Conservation (phyloP, 495 filamentous ascomycete genomes). For the Aspergillus asperescens region DNA sequence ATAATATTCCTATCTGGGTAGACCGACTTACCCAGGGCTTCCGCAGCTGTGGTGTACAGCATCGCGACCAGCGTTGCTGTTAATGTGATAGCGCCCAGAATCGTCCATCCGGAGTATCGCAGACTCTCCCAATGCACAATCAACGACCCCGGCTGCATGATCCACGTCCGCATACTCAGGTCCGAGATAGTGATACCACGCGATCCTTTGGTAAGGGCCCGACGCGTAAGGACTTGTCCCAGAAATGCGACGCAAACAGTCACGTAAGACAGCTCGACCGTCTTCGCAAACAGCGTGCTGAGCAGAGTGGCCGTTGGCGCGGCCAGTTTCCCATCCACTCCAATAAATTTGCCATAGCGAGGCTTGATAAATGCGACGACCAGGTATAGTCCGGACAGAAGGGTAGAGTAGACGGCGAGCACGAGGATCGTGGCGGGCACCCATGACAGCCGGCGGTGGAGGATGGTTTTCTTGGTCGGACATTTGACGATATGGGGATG, state of each 20-base stretch:
- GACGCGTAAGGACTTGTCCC: conserved; percentile 63
- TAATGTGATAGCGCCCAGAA: conserved; percentile 55
- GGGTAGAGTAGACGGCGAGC: conserved; percentile 61
- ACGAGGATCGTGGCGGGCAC: conserved; percentile 52
- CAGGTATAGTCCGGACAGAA: conserved; percentile 61
- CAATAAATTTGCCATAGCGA: conserved; percentile 52
- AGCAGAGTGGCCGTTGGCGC: conserved; percentile 56
- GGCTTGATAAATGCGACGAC: conserved; percentile 53
- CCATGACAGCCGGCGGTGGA: conserved; percentile 47
- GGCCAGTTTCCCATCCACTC: conserved; percentile 40
- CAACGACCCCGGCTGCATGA: conserved; percentile 60
- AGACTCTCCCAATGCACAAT: conserved; percentile 61
- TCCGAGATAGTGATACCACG: conserved; percentile 65
- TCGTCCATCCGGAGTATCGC: conserved; percentile 52
- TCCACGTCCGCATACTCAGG: conserved; percentile 59
- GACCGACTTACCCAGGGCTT: conserved; percentile 50
- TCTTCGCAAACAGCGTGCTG: conserved; percentile 62
- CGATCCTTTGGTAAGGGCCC: conserved; percentile 51
- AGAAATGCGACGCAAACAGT: conserved; percentile 70
- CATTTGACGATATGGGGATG: not conserved
- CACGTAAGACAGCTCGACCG: conserved; percentile 70
- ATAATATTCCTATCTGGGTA: not conserved
- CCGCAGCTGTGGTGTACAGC: conserved; percentile 69
- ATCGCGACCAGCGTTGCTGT: conserved; percentile 56
- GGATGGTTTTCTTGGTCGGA: conserved; percentile 14